Percentiles rank a stretch among this genome's conserved stretches.
Evolutionary conservation across 2,329 filamentous ascomycete genomes (phyloP).

Genomic region (Sporothrix pallida): DNA sequence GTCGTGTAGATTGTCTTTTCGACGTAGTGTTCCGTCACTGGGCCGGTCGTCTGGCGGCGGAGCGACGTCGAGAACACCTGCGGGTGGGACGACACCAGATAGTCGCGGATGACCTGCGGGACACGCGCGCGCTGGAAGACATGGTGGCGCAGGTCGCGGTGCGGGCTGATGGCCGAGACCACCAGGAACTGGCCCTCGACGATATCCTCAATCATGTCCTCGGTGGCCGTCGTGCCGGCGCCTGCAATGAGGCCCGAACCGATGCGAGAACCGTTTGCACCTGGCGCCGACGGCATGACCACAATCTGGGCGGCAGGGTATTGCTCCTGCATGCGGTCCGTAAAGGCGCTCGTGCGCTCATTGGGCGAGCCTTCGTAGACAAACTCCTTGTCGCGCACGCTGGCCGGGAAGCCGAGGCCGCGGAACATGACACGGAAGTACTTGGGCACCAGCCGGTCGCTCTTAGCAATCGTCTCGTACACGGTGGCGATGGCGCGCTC

Average conservation of each 20-base stretch:
- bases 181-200: constrained; percentile 90
- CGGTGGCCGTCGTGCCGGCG: constrained; percentile 51
- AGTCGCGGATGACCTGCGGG: constrained; percentile 82
- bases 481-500: constrained; percentile 91
- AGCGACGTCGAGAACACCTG: constrained; percentile 78
- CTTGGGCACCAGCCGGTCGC: constrained; percentile 76
- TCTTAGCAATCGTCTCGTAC: constrained; percentile 85
- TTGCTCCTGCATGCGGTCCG: constrained; percentile 89
- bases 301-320: constrained; percentile 86
- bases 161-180: constrained; percentile 78
- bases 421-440: constrained; percentile 93
- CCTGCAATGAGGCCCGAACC: constrained; percentile 23
- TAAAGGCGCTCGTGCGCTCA: constrained; percentile 81
- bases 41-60: constrained; percentile 70
- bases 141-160: constrained; percentile 80
- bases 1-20: constrained; percentile 87
- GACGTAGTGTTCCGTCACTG: constrained; percentile 73
- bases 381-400: constrained; percentile 85
- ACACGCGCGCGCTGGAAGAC: constrained; percentile 90
- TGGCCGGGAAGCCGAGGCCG: constrained; percentile 83
- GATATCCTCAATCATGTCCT: constrained; percentile 67
- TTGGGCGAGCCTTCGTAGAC: constrained; percentile 82
- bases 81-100: constrained; percentile 79
- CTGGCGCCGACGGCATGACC: constrained; percentile 33
- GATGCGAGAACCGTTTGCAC: constrained; percentile 27